phyloP scores from a whole-genome alignment of 176 grass and related monocot species.

The Dactylis glomerata region DNA sequence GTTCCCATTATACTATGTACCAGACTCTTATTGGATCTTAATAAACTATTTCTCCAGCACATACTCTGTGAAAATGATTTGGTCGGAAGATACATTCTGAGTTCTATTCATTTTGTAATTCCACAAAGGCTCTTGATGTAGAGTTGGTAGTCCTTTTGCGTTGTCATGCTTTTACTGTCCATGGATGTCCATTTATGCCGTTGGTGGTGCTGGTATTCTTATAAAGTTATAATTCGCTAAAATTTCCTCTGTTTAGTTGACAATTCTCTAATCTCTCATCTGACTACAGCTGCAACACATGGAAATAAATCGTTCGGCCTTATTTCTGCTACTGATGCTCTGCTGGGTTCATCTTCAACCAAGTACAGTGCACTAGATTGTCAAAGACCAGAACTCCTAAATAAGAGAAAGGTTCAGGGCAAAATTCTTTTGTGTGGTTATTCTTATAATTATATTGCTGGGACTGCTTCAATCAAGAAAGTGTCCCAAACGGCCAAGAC shows the following conservation, averaged over 20 bases:
- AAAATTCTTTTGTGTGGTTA: conserved; percentile 96
- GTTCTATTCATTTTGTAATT: conserved; percentile 9
- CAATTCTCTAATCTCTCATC: conserved; percentile 24
- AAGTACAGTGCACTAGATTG: conserved; percentile 93
- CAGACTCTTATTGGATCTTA: background rate
- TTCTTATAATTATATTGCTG: conserved; percentile 96
- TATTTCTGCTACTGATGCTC: conserved; percentile 82
- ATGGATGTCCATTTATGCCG: background rate
- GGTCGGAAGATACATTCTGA: background rate
- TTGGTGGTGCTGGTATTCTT: conserved; percentile 18
- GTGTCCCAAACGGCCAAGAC: conserved; percentile 80
- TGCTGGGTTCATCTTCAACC: conserved; percentile 67
- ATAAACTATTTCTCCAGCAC: background rate
- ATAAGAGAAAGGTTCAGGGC: conserved; percentile 78
- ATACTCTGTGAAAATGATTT: conserved; percentile 18
- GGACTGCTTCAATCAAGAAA: conserved; percentile 95
- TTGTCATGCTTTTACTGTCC: background rate
- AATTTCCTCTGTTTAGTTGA: conserved; percentile 16
- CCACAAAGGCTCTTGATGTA: background rate
- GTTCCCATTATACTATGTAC: background rate
- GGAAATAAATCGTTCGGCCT: conserved; percentile 73
- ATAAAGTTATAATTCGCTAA: background rate
- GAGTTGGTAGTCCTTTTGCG: background rate
- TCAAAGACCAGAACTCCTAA: conserved; percentile 90
- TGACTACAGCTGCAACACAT: conserved; percentile 75